Evolutionary conservation across 2,329 filamentous ascomycete species (phyloP), one percentile per base, ranked within the genome.

Genomic region (Phaeoacremonium minimum): DNA sequence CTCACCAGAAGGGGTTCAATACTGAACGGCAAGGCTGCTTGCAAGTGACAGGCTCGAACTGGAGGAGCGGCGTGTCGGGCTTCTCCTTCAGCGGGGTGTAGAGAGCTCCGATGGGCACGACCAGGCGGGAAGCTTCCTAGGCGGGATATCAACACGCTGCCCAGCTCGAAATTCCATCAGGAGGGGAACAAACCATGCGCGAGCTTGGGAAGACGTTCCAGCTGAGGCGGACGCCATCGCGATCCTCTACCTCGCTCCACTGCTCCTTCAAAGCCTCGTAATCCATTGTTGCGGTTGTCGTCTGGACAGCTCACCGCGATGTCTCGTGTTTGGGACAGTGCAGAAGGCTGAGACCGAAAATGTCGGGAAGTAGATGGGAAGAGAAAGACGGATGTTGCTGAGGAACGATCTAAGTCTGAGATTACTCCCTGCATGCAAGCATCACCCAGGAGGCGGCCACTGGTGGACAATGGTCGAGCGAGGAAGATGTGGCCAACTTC

Each of bases 201-300:
- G 91, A 91, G 71, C 90, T 96, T 33, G 93, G 93, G 57, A 98
- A 95, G 43, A 94, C 94, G 61, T 98, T 98, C 93, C 93, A 98
- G 67, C 91, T 96, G 48, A 98, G 75, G 46, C 93, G 83, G 56
- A 97, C 80, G 43, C 93, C 93, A 80, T 98, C 93, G 51, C 87
- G 83, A 57, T 98, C 93, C 71, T 98, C 93, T 41, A 95, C 83
- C 62, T 96, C 89, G 56, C 84, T 88, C 90, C 90, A 96, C 69
- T 91, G 85, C 66, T 96, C 90, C 69, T 96, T 96, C 50, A 95
- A 70, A 50, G 82, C 77, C 63, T 96, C 90, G 73, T 88, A 95
- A 61, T 95, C 90, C 89, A 95, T 95, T 32, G 39, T 30, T 14
- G 39, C 42, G 15, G 37, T 9, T 26, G 9, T 26, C 22, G 22